Percentiles rank a stretch among this genome's conserved stretches.
Conservation (phyloP, 2,329 filamentous ascomycete genomes). For the Claviceps cyperi region DNA sequence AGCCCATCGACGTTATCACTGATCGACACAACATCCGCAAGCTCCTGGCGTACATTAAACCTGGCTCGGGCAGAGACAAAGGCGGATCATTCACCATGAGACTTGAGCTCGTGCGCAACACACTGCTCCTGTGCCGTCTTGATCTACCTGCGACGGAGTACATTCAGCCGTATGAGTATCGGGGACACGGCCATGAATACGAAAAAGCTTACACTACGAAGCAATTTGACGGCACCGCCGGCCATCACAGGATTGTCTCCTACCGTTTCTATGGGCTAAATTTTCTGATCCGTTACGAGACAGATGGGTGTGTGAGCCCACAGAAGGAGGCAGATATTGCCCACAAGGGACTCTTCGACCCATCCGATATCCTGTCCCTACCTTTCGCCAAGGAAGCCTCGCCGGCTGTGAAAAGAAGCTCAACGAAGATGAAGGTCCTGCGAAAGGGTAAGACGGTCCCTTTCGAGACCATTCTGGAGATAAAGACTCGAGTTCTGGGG, state of each 20-base stretch:
- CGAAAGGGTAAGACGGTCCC: no score
- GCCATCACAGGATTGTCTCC: constrained; percentile 5
- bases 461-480: no score
- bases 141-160: constrained; percentile 15
- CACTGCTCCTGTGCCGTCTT: constrained; percentile 23
- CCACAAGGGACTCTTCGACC: no score
- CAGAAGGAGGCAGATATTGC: no score
- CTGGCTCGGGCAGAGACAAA: constrained; percentile 9
- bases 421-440: no score
- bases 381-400: no score
- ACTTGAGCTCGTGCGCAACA: constrained; percentile 23
- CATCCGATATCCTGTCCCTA: no score
- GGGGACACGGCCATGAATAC: constrained; percentile 30
- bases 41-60: constrained; percentile 28
- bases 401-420: no score
- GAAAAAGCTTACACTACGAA: constrained; percentile 27
- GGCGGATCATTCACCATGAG: constrained; percentile 25
- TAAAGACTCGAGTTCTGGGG: no score
- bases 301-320: no score
- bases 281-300: no score
- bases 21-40: constrained; percentile 35
- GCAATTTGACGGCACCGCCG: constrained; percentile 22
- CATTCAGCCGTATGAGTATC: constrained; percentile 21
- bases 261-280: no score
- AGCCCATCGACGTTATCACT: constrained; percentile 25